phyloP scores from a whole-genome alignment of 148 eudicot species.

The Fagopyrum esculentum region DNA sequence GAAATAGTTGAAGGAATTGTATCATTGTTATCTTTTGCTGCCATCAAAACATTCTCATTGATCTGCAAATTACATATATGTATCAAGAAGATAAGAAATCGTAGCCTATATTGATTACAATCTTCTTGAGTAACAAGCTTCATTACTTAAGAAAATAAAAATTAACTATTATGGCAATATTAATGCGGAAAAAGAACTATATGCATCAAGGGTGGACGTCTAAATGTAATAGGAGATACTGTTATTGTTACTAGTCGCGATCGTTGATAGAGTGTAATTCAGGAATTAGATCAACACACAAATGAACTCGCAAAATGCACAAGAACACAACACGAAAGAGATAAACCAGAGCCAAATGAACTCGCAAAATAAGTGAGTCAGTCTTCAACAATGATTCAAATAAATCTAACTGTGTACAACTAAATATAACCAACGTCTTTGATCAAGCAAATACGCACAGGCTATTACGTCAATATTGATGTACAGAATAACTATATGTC shows the following conservation, averaged over 20 bases:
- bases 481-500: not conserved
- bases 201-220: not conserved
- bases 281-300: too few species aligned
- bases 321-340: too few species aligned
- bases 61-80: too few species aligned
- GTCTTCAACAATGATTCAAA: not conserved
- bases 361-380: too few species aligned
- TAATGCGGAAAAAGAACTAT: not conserved
- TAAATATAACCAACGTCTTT: not conserved
- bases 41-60: too few species aligned
- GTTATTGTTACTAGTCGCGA: not conserved
- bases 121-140: not conserved
- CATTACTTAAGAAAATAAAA: not conserved
- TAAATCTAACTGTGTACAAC: not conserved
- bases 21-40: not conserved
- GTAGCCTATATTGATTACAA: too few species aligned
- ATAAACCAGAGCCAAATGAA: too few species aligned
- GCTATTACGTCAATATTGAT: not conserved
- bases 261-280: not conserved
- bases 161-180: not conserved
- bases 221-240: not conserved
- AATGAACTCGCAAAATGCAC: too few species aligned
- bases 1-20: too few species aligned
- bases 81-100: too few species aligned
- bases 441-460: not conserved